Percentiles rank a stretch among this genome's conserved stretches.
Conservation (phyloP, 2,329 filamentous ascomycete species). For the Dendrostoma leiphaemia region DNA sequence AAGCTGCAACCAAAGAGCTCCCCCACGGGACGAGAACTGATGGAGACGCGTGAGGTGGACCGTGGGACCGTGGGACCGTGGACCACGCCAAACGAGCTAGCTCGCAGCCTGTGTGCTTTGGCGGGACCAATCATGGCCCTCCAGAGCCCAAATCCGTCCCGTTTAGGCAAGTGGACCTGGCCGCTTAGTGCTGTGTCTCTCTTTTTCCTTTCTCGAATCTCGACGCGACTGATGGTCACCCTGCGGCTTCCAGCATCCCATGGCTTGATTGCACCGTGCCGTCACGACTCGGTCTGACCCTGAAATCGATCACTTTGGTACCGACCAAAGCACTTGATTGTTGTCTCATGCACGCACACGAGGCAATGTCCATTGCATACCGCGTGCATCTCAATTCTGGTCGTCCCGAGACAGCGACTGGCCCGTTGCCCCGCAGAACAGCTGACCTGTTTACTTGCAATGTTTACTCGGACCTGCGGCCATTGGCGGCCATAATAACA, state of each 20-base stretch:
- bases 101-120: conserved; percentile 4
- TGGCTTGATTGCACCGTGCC: background rate
- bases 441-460: conserved; percentile 3
- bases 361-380: background rate
- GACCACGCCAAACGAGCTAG: background rate
- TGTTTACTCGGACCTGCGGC: background rate
- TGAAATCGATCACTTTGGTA: too few relatives aligned
- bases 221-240: conserved; percentile 2
- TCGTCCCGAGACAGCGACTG: background rate
- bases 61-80: background rate
- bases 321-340: background rate
- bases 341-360: background rate
- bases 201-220: background rate
- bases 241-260: background rate
- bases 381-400: background rate
- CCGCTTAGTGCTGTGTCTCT: background rate
- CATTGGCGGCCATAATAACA: background rate
- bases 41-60: conserved; percentile 9
- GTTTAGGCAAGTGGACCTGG: conserved; percentile 3
- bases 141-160: background rate
- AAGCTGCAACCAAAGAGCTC: background rate
- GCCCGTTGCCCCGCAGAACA: conserved; percentile 8
- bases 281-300: too few relatives aligned
- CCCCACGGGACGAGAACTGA: background rate
- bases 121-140: conserved; percentile 1